These are phyloP conservation scores for Colletotrichum scovillei DNA, from an alignment of 2,329 filamentous ascomycete genomes.

Conservation along the genomic window DNA sequence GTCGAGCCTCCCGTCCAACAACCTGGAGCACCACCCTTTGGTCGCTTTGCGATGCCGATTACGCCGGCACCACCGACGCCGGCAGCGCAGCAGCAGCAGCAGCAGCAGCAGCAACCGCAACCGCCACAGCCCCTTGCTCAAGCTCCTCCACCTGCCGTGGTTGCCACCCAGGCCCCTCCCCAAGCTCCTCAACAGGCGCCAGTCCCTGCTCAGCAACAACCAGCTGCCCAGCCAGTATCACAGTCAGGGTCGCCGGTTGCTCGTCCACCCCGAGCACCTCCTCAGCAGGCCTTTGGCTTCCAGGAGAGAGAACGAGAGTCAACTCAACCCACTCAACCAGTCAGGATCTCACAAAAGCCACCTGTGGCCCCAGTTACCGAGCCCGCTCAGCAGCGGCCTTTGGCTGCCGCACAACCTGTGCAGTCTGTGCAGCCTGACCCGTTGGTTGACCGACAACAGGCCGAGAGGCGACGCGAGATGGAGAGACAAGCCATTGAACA, in stretches of 20 bases:
- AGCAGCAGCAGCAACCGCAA: slow-evolving; percentile 36
- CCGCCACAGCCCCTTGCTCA: slow-evolving; percentile 38
- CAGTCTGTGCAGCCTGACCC: slow-evolving; percentile 47
- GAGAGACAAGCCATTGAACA: slow-evolving; percentile 43
- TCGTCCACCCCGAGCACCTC: slow-evolving; percentile 56
- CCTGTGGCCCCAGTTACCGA: slow-evolving; percentile 46
- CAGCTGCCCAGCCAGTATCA: slow-evolving; percentile 48
- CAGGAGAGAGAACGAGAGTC: slow-evolving; percentile 55
- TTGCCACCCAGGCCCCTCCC: slow-evolving; percentile 33
- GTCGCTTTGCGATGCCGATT: slow-evolving; percentile 59
- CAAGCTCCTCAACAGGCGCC: slow-evolving; percentile 38
- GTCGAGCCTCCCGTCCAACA: slow-evolving; percentile 51
- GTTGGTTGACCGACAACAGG: slow-evolving; percentile 39
- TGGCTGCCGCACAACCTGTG: slow-evolving; percentile 49
- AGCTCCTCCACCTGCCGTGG: slow-evolving; percentile 21
- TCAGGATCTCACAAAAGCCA: slow-evolving; percentile 55
- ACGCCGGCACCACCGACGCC: slow-evolving; percentile 52
- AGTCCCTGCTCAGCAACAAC: slow-evolving; percentile 47
- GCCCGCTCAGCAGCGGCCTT: slow-evolving; percentile 46
- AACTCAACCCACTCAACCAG: slow-evolving; percentile 48
- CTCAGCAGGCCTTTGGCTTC: slow-evolving; percentile 54
- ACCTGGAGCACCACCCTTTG: slow-evolving; percentile 51
- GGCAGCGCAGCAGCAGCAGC: slow-evolving; percentile 38
- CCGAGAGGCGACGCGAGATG: slow-evolving; percentile 39
- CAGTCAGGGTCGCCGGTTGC: slow-evolving; percentile 60